Percentiles rank a stretch among this genome's conserved stretches.
Evolutionary conservation across 163 green algal species (phyloP).

Genomic region (Chlorella variabilis): DNA sequence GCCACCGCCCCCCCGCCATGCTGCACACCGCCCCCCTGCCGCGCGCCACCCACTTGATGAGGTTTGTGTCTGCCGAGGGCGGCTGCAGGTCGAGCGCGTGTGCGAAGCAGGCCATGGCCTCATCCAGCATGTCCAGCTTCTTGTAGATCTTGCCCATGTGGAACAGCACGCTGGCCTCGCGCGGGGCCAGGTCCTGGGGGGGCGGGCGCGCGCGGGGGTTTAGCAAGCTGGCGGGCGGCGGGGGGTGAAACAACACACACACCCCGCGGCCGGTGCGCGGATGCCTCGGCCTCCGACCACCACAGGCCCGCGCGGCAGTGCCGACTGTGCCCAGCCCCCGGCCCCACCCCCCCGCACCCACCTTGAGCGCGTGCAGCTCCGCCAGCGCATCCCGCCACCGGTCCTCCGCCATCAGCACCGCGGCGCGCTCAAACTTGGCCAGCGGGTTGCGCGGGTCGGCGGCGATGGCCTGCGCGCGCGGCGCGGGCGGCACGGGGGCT

Average conservation of each 20-base stretch:
- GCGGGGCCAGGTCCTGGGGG: constrained; percentile 76
- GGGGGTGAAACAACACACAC: no score
- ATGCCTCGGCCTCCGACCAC: no score
- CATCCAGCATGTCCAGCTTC: constrained; percentile 70
- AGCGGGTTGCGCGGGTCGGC: constrained; percentile 91
- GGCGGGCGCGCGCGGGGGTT: background rate
- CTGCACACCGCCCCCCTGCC: no score
- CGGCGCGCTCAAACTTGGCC: constrained; percentile 86
- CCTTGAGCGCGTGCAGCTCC: constrained; percentile 77
- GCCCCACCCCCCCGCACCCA: constrained; percentile 7
- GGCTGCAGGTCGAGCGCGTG: constrained; percentile 89
- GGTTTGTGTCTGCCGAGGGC: constrained; percentile 74
- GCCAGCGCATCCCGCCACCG: constrained; percentile 72
- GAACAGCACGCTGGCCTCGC: constrained; percentile 88
- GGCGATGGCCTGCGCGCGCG: constrained; percentile 66
- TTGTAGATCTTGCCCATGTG: constrained; percentile 88
- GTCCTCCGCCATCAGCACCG: constrained; percentile 77
- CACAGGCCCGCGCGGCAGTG: no score
- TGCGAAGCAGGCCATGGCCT: constrained; percentile 82
- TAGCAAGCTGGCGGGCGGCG: background rate
- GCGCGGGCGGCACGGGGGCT: background rate
- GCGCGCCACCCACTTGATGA: constrained; percentile 94
- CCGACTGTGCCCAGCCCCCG: no score
- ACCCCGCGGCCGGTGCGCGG: no score
- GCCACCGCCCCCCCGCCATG: no score